phyloP scores from a whole-genome alignment of 805 yeast species.

The Debaryomyces prosopidis region DNA sequence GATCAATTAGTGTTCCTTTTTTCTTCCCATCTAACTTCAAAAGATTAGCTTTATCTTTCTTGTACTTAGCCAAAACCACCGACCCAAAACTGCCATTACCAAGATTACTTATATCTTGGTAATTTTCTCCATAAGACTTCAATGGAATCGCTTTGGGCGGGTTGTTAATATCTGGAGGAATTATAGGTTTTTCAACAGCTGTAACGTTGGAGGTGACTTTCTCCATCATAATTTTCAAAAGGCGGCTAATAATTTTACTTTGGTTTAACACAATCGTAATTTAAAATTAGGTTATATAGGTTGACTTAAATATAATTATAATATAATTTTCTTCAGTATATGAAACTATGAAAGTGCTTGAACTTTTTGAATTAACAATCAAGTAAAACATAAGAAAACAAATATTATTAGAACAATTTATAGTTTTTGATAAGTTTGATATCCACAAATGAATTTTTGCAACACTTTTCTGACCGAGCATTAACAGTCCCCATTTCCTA shows the following conservation, averaged over 20 bases:
- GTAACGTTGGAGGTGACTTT: neutral
- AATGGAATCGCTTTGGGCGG: constrained; percentile 13
- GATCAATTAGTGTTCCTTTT: constrained; percentile 52
- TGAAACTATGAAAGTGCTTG: neutral
- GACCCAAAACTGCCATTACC: constrained; percentile 80
- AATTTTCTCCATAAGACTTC: constrained; percentile 23
- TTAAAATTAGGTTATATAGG: neutral
- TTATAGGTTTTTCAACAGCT: neutral
- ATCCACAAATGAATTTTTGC: constrained; percentile 3
- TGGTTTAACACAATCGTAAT: neutral
- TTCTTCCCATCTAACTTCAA: constrained; percentile 15
- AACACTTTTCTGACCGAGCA: neutral
- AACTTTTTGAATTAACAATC: too few relatives aligned
- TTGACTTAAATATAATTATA: neutral
- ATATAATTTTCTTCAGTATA: neutral
- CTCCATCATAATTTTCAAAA: neutral
- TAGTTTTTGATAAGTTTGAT: neutral
- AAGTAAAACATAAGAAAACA: too few relatives aligned
- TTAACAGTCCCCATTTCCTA: neutral
- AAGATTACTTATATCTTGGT: constrained; percentile 51
- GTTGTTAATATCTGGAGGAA: constrained; percentile 5
- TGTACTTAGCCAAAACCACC: constrained; percentile 61
- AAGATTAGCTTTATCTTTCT: constrained; percentile 18
- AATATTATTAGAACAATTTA: neutral
- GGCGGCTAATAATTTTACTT: neutral